These are phyloP conservation scores for Beauveria scarabaeidicola DNA, from an alignment of 2,329 filamentous ascomycete species.

Conservation along the genomic window DNA sequence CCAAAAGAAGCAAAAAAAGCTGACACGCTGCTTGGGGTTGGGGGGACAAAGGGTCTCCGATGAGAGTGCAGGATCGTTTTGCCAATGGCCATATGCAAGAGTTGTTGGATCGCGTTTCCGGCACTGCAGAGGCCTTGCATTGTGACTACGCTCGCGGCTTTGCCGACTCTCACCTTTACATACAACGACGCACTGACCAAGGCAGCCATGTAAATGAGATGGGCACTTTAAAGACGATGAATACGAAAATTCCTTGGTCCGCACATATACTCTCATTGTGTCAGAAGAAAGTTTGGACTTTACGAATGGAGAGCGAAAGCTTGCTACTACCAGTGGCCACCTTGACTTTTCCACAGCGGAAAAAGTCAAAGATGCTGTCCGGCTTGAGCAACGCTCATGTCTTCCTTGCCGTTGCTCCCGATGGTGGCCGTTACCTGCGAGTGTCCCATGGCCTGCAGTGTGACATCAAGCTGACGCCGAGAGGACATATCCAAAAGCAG, in stretches of 20 bases:
- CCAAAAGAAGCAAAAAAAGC: neutral
- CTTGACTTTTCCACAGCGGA: constrained; percentile 37
- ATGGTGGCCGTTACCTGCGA: constrained; percentile 38
- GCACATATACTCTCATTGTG: too few species aligned
- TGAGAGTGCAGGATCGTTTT: neutral
- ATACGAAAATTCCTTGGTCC: neutral
- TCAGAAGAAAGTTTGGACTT: too few species aligned
- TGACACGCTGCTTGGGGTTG: too few species aligned
- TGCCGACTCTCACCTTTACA: neutral
- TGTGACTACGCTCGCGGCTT: too few species aligned
- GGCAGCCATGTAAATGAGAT: neutral
- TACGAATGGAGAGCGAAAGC: too few species aligned
- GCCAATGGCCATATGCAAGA: neutral
- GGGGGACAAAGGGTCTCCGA: too few species aligned
- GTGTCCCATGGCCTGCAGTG: constrained; percentile 36
- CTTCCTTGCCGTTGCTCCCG: constrained; percentile 37
- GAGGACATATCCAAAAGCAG: too few species aligned
- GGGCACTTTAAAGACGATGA: neutral
- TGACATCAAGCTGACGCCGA: too few species aligned
- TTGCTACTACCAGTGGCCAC: constrained; percentile 31
- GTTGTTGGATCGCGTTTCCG: neutral
- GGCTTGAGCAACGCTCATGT: constrained; percentile 39
- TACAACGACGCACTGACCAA: neutral
- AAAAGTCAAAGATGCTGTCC: constrained; percentile 38
- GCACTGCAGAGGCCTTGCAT: neutral